These are phyloP conservation scores for Metschnikowia bowlesiae DNA, from an alignment of 805 yeast genomes.

Conservation along the genomic window DNA sequence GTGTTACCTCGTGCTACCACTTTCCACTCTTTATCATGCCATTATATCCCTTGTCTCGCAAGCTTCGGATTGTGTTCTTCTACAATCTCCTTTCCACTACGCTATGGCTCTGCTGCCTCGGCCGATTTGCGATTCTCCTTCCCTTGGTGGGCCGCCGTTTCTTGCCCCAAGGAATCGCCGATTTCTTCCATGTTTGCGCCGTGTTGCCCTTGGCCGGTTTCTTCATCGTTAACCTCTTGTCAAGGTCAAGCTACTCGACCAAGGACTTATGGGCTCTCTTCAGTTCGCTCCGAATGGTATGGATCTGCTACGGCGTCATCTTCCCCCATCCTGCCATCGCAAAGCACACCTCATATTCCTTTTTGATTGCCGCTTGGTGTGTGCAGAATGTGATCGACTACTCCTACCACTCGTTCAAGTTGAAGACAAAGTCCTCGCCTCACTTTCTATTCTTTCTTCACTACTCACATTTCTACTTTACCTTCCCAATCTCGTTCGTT, in stretches of 20 bases:
- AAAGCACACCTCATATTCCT: conserved; percentile 38
- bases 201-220: conserved; percentile 29
- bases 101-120: conserved; percentile 46
- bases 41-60: conserved; percentile 34
- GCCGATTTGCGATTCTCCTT: conserved; percentile 48
- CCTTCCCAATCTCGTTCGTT: conserved; percentile 29
- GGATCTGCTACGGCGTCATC: conserved; percentile 40
- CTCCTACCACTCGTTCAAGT: conserved; percentile 32
- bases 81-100: conserved; percentile 33
- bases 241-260: conserved; percentile 2
- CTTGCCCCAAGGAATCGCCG: conserved; percentile 69
- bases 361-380: conserved; percentile 36
- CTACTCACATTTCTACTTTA: conserved; percentile 30
- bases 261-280: conserved; percentile 26
- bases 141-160: conserved; percentile 65
- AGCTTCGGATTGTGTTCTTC: conserved; percentile 30
- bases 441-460: conserved; percentile 33
- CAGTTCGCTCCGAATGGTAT: conserved; percentile 29
- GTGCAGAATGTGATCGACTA: conserved; percentile 29
- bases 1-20: background rate
- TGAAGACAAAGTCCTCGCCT: conserved; percentile 35
- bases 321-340: conserved; percentile 40
- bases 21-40: conserved; percentile 21
- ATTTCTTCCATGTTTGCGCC: conserved; percentile 47
- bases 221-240: conserved; percentile 12